A percentile compares a stretch with the other conserved stretches of the same genome.
Conservation (phyloP, 352 stramenopile species). For the Pythium chondricola region DNA sequence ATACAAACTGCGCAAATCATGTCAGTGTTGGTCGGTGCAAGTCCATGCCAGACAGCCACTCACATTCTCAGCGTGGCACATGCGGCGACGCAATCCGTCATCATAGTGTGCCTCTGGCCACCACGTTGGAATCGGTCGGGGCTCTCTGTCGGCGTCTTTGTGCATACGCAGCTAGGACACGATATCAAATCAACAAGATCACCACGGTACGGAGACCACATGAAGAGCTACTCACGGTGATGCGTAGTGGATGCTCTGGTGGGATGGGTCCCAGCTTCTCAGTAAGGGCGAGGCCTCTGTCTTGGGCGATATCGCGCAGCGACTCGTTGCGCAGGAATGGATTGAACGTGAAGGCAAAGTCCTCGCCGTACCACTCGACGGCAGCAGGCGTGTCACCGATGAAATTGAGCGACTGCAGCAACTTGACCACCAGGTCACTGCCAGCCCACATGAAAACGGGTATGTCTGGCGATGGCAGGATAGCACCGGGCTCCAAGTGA, state of each 20-base stretch:
- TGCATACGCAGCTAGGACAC: constrained; percentile 30
- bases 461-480: constrained; percentile 29
- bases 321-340: constrained; percentile 54
- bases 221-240: constrained; percentile 27
- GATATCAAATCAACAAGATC: neutral
- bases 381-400: constrained; percentile 22
- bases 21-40: too few species aligned
- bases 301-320: constrained; percentile 37
- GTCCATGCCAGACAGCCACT: too few species aligned
- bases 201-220: too few species aligned
- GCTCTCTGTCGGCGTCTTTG: constrained; percentile 7
- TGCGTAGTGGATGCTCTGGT: constrained; percentile 23
- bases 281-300: constrained; percentile 23
- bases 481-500: constrained; percentile 24
- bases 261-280: neutral
- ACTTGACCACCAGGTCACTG: constrained; percentile 32
- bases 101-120: constrained; percentile 51
- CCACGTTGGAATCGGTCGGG: constrained; percentile 32
- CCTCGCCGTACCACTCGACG: constrained; percentile 67
- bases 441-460: constrained; percentile 53
- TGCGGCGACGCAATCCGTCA: too few species aligned
- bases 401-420: constrained; percentile 49
- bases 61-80: constrained; percentile 15
- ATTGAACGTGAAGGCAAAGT: constrained; percentile 61
- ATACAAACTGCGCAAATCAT: too few species aligned